Base-by-base conservation (phyloP, 2,329 filamentous ascomycete species). In the Escovopsis weberi region DNA sequence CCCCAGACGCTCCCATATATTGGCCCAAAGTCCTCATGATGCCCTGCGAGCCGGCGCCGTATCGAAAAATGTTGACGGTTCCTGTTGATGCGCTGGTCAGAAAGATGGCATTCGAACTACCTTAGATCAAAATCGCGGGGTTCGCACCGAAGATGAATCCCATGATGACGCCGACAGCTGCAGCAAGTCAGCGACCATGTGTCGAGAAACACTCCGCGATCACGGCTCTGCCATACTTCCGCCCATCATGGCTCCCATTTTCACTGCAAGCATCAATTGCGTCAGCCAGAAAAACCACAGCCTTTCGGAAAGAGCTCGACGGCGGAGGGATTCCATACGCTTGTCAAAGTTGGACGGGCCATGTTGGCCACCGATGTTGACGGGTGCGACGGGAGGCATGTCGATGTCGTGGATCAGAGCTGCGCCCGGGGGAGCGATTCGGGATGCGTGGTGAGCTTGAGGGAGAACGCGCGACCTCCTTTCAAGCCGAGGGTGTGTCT, bases 211-310 rank as follows among this genome's bases (percentile, higher is more conserved):
- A 30, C 32, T 6, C 10, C 4, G 8, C 30, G 32, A 36, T 40
- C 11, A n/a, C 30, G 19, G n/a, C 37, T 33, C 42, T 41, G 41
- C 76, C 87, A 56, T 83, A 96, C 89, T 93, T 61, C 87, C 85
- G 54, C 91, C 91, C 87, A 96, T 96, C 81, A 98, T 81, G 49
- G 84, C 87, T 54, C 91, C 91, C 87, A 96, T 95, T 72, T 94
- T 95, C 38, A 63, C 60, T 63, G 39, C 26, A 43, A 32, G 33
- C 43, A 8, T 33, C 2, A 2, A 15, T 15, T 15, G 34, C 36
- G 53, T 50, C 56, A 47, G 50, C 46, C 46, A 45, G 44, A 36
- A 30, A 11, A 37, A 39, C 38, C 39, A 32, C 33, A 26, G 37
- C 41, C 6, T 6, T 4, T 4, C 23, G 1, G 3, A 23, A 6